Conservation (phyloP, 192 early-diverging fungal genomes). For the Funneliformis geosporum region DNA sequence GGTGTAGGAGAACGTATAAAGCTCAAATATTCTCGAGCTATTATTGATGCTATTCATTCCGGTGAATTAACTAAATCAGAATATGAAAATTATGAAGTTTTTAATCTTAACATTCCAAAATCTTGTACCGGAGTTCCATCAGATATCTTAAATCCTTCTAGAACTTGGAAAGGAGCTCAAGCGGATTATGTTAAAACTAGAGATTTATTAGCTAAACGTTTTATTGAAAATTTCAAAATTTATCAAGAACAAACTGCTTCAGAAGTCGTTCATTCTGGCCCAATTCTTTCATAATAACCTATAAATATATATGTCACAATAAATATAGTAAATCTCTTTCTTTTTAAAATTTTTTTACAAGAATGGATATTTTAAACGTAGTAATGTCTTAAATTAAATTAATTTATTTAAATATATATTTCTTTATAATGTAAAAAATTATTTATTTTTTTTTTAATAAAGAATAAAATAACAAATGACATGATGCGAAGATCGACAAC, state of each 20-base stretch:
- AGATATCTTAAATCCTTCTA: conserved; percentile 85
- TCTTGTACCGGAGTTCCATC: conserved; percentile 72
- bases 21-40: conserved; percentile 96
- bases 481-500: too few species aligned
- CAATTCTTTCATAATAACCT: conserved; percentile 29
- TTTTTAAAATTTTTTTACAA: too few species aligned
- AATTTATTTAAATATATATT: too few species aligned
- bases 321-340: too few species aligned
- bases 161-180: conserved; percentile 79
- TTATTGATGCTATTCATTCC: conserved; percentile 96
- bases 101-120: conserved; percentile 88
- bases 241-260: conserved; percentile 72
- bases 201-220: conserved; percentile 77
- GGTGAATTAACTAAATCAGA: conserved; percentile 86
- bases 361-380: too few species aligned
- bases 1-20: conserved; percentile 89
- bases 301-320: too few species aligned
- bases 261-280: conserved; percentile 74
- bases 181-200: conserved; percentile 67
- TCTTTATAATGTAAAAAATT: too few species aligned
- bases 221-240: conserved; percentile 87
- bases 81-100: conserved; percentile 84
- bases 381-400: too few species aligned
- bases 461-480: too few species aligned
- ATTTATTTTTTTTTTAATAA: too few species aligned